Evolutionary conservation across 2,329 filamentous ascomycete genomes (phyloP), one percentile per base, ranked within the genome.

Genomic region (Trichocomaceae sp.): DNA sequence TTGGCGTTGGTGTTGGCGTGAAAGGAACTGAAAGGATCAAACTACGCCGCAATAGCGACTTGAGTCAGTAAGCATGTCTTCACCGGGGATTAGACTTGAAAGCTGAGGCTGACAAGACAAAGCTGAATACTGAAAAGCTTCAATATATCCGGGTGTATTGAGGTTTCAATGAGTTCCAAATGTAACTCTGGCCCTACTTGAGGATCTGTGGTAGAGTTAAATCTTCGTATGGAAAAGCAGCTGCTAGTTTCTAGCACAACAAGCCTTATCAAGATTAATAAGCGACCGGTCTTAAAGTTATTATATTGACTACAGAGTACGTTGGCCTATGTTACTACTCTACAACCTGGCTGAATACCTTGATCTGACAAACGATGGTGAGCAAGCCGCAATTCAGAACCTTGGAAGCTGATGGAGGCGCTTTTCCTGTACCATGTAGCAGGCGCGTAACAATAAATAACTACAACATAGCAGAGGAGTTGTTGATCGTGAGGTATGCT

Each of bases 141-240:
- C 5, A 8, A 35, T 35, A 35, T 9, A 29, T 5, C 26, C 7
- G 26, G 31, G 2, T 22, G 13, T 12, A 42, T 22, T 17, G 39
- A 22, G 39, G 39, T 42, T 42, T 42, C 39, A 42, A 42, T 22
- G 7, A 22, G 1, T 12, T 12, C 23, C 23, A 26, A 35, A 51
- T 51, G 49, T 51, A 51, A 45, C 49, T 26, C 49, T 45, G 45
- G 49, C 49, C 39, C 39, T 51, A 51, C 49, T 22, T 45, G 29
- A 51, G 39, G 39, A 26, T 35, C 39, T 22, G 9, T 42, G 13
- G 39, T 22, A n/a, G n/a, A n/a, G n/a, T n/a, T n/a, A 42, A 20
- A 41, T 19, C n/a, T 19, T n/a, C n/a, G 17, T 19, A 41, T n/a
- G 15, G 37, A 41, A 9, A 5, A 19, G 8, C 26, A 29, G 7